phyloP scores from a whole-genome alignment of 257 asterid species.

The Solanum ossicruentum region DNA sequence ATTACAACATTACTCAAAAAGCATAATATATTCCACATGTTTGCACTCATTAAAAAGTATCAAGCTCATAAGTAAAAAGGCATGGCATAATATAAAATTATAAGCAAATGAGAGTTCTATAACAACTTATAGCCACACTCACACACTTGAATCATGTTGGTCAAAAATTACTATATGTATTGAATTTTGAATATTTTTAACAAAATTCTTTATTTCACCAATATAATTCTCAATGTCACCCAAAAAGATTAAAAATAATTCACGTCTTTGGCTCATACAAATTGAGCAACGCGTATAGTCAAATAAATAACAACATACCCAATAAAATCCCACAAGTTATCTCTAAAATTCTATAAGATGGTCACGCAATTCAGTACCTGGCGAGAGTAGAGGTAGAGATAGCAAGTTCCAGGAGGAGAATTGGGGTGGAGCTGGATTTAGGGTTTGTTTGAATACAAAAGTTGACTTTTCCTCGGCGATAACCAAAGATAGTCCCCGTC shows the following conservation, averaged over 20 bases:
- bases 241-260: neutral
- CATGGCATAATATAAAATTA: too few relatives aligned
- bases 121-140: neutral
- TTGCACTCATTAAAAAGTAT: neutral
- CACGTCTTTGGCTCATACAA: neutral
- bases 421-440: conserved; percentile 15
- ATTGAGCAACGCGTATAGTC: neutral
- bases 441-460: conserved; percentile 47
- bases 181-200: neutral
- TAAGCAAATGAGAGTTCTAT: too few relatives aligned
- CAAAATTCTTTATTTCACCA: neutral
- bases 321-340: neutral
- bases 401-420: conserved; percentile 45
- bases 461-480: conserved; percentile 36
- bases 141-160: too few relatives aligned
- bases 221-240: neutral
- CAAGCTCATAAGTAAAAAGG: neutral
- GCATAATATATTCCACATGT: neutral
- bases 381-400: conserved; percentile 44
- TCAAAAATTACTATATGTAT: neutral
- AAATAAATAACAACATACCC: neutral
- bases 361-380: neutral
- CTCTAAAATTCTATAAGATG: neutral
- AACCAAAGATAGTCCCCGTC: conserved; percentile 35
- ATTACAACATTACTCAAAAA: neutral